phyloP scores from a whole-genome alignment of 495 filamentous ascomycete species.

The Neohortaea acidophila region DNA sequence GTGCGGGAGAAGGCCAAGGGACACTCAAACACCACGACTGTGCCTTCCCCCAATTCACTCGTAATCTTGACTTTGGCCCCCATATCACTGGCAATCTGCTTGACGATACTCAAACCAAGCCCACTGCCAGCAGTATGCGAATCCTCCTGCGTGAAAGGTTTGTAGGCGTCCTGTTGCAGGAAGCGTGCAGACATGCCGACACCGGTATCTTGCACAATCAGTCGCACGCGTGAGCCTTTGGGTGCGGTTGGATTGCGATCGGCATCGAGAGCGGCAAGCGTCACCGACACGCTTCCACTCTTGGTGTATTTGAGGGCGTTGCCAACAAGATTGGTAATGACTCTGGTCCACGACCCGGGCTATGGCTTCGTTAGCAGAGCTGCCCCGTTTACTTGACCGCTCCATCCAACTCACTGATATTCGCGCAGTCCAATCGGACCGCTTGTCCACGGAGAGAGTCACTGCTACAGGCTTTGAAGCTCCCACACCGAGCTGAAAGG shows the following conservation, averaged over 20 bases:
- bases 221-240: conserved; percentile 9
- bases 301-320: conserved; percentile 26
- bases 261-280: background rate
- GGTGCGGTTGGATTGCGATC: too few relatives aligned
- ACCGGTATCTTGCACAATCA: conserved; percentile 21
- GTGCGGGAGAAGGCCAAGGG: too few relatives aligned
- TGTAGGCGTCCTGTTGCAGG: conserved; percentile 16
- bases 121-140: conserved; percentile 19
- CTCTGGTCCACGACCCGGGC: conserved; percentile 6
- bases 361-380: background rate
- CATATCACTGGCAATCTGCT: conserved; percentile 16
- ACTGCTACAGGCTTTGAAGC: too few relatives aligned
- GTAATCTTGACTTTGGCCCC: conserved; percentile 16
- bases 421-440: too few relatives aligned
- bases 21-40: too few relatives aligned
- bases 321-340: conserved; percentile 6
- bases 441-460: too few relatives aligned
- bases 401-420: too few relatives aligned
- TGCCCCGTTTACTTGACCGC: background rate
- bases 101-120: conserved; percentile 22
- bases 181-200: conserved; percentile 20
- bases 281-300: conserved; percentile 17
- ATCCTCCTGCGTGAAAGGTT: conserved; percentile 22
- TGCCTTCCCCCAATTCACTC: conserved; percentile 13
- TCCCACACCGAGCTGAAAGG: too few relatives aligned